Conservation (phyloP, 2,329 filamentous ascomycete genomes). For the Paraconiothyrium sp. region DNA sequence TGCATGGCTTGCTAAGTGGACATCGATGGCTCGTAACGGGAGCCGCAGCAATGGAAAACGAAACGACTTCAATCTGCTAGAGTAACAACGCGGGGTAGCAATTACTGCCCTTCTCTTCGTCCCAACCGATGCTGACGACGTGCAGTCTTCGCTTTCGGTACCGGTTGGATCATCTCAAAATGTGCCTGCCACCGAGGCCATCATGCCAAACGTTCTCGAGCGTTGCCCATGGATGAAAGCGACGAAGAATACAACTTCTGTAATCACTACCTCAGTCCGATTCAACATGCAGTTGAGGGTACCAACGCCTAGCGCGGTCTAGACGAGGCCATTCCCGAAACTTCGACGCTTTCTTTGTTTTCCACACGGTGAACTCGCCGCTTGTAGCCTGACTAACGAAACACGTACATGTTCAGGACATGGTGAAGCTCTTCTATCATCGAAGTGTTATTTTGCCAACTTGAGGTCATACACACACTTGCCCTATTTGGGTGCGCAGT, state of each 20-base stretch:
- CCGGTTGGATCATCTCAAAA: not conserved
- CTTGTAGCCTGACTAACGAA: not conserved
- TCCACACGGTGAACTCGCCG: not conserved
- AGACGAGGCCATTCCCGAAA: not conserved
- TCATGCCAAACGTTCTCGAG: not conserved
- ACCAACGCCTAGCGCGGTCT: not conserved
- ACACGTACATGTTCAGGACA: not conserved
- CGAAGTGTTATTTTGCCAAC: not conserved
- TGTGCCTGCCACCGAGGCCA: not conserved
- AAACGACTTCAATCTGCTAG: slow-evolving; percentile 16
- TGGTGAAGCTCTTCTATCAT: not conserved
- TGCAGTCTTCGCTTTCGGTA: slow-evolving; percentile 5
- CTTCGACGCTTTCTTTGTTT: not conserved
- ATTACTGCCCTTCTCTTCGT: not conserved
- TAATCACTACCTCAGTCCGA: not conserved
- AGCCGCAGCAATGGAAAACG: slow-evolving; percentile 1
- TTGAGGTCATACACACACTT: not conserved
- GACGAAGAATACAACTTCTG: not conserved
- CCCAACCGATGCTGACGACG: slow-evolving; percentile 16
- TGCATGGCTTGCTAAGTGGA: slow-evolving; percentile 48
- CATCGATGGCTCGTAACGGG: slow-evolving; percentile 48
- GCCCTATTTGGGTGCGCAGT: not conserved
- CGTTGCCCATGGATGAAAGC: not conserved
- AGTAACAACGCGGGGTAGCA: slow-evolving; percentile 1
- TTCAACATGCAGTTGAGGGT: not conserved